Conservation (phyloP, 2,329 filamentous ascomycete genomes). For the Fusarium avenaceum region DNA sequence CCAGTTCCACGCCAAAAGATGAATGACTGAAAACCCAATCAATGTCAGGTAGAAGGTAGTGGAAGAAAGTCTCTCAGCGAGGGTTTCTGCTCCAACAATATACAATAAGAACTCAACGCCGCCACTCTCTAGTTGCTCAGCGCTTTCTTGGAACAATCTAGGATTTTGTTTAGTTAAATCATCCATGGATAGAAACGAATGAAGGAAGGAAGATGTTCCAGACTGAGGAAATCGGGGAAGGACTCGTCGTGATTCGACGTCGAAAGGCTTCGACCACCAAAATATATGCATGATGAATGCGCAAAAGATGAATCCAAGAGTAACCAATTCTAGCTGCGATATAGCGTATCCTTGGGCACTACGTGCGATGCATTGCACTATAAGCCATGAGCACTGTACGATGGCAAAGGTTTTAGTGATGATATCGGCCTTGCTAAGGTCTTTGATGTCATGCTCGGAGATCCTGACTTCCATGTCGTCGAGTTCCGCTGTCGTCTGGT, state of each 20-base stretch:
- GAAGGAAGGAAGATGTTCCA: fast-evolving
- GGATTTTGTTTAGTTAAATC: fast-evolving
- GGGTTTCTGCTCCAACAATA: too few species aligned
- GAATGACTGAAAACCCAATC: too few species aligned
- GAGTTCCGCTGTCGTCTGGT: too few species aligned
- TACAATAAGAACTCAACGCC: fast-evolving
- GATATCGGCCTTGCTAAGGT: background rate
- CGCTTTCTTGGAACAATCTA: fast-evolving
- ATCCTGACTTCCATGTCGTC: too few species aligned
- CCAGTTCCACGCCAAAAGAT: fast-evolving
- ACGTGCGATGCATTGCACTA: background rate
- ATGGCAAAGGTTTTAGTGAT: background rate
- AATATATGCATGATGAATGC: background rate
- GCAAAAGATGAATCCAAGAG: background rate
- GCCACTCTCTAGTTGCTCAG: background rate
- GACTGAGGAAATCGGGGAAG: fast-evolving
- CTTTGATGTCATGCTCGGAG: fast-evolving
- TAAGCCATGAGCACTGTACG: background rate
- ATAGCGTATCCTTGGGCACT: fast-evolving
- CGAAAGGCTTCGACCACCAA: background rate
- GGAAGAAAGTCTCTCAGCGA: too few species aligned
- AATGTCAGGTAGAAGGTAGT: fast-evolving
- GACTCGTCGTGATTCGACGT: background rate
- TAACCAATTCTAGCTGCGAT: background rate
- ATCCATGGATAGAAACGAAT: background rate